These are phyloP conservation scores for Vigna mungo DNA, from an alignment of 306 rosid species.

Conservation along the genomic window DNA sequence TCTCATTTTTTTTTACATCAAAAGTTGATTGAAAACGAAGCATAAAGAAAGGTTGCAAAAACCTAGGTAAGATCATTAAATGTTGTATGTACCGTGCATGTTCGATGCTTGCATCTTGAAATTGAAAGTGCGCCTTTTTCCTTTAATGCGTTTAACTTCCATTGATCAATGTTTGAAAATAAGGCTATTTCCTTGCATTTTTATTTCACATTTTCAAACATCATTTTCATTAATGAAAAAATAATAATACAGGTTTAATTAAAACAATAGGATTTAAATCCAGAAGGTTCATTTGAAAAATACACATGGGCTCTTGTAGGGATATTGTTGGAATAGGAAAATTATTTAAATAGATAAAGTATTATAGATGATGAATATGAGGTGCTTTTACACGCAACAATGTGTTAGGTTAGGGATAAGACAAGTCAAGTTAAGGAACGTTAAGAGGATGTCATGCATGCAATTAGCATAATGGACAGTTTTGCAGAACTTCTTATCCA, in stretches of 20 bases:
- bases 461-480: too few relatives aligned
- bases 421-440: too few relatives aligned
- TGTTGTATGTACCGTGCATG: not conserved
- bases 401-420: too few relatives aligned
- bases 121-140: not conserved
- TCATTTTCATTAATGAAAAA: not conserved
- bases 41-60: slow-evolving; percentile 6
- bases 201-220: not conserved
- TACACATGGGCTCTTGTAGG: not conserved
- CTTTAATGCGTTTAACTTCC: not conserved
- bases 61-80: not conserved
- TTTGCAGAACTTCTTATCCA: too few relatives aligned
- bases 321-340: not conserved
- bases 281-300: not conserved
- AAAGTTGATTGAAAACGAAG: slow-evolving; percentile 18
- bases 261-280: not conserved
- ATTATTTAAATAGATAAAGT: too few relatives aligned
- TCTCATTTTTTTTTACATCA: not conserved
- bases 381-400: too few relatives aligned
- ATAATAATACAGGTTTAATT: too few relatives aligned
- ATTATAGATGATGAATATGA: too few relatives aligned
- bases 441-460: too few relatives aligned
- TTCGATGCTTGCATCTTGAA: not conserved
- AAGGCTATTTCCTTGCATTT: not conserved
- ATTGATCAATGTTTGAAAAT: not conserved